Evolutionary conservation across 2,329 filamentous ascomycete genomes (phyloP).

Genomic region (Nannizzia gypsea): DNA sequence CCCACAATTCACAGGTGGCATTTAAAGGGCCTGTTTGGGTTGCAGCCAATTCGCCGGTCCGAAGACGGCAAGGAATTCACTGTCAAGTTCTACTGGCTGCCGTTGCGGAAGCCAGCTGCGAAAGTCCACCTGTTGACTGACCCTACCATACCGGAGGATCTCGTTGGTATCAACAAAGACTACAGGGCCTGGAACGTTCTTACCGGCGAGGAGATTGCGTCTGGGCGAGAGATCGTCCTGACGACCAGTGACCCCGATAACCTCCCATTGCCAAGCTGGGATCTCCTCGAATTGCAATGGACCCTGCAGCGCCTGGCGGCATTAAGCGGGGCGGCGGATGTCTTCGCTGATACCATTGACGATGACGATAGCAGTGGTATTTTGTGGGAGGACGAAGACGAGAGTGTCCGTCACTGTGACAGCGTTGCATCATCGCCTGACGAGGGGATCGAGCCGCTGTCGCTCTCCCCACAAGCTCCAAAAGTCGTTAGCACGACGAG

Average conservation of each 20-base stretch:
- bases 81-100: constrained; percentile 10
- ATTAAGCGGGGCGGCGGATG: neutral
- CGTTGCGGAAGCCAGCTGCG: neutral
- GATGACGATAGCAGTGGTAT: neutral
- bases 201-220: neutral
- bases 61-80: neutral
- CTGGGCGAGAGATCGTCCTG: neutral
- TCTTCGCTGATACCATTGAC: neutral
- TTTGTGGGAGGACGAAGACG: neutral
- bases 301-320: constrained; percentile 5
- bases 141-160: neutral
- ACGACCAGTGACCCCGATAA: constrained; percentile 4
- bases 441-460: neutral
- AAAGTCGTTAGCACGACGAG: neutral
- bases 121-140: neutral
- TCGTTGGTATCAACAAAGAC: neutral
- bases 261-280: neutral
- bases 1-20: constrained; percentile 5
- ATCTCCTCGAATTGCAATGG: constrained; percentile 6
- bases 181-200: neutral
- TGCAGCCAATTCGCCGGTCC: constrained; percentile 1
- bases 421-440: neutral
- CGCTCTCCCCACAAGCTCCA: neutral
- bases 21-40: constrained; percentile 7
- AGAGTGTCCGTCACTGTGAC: no score